Conservation (phyloP, 257 asterid species). For the Solanum dulcamara region DNA sequence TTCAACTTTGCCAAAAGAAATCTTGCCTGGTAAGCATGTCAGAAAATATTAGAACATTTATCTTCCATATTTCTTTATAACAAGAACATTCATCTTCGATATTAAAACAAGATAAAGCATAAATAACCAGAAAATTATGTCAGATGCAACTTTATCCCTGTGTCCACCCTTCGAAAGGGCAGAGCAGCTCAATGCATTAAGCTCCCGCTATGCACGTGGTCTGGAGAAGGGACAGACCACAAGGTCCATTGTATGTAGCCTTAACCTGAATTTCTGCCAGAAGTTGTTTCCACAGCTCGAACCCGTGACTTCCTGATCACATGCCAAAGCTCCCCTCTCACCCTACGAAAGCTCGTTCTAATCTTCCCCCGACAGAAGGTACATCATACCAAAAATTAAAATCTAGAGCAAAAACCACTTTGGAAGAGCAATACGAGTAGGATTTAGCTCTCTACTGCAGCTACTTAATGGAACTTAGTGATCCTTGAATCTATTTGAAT, state of each 20-base stretch:
- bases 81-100: not conserved
- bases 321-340: not conserved
- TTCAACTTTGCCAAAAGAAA: conserved; percentile 93
- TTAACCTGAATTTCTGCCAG: not conserved
- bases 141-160: not conserved
- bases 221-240: not conserved
- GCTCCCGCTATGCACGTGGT: not conserved
- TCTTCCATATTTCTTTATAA: not conserved
- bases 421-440: not conserved
- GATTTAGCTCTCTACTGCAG: not conserved
- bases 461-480: too few species aligned
- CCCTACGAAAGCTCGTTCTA: not conserved
- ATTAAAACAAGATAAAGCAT: not conserved
- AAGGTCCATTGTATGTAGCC: not conserved
- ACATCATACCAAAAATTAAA: not conserved
- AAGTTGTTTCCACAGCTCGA: not conserved
- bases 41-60: not conserved
- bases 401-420: not conserved
- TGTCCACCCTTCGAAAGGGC: not conserved
- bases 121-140: not conserved
- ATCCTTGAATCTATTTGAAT: not conserved
- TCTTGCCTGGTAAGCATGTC: conserved; percentile 60
- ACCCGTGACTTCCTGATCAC: too few species aligned
- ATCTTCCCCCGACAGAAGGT: not conserved
- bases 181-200: not conserved